phyloP scores from a whole-genome alignment of 345 rosid species.

The Balakata baccata region DNA sequence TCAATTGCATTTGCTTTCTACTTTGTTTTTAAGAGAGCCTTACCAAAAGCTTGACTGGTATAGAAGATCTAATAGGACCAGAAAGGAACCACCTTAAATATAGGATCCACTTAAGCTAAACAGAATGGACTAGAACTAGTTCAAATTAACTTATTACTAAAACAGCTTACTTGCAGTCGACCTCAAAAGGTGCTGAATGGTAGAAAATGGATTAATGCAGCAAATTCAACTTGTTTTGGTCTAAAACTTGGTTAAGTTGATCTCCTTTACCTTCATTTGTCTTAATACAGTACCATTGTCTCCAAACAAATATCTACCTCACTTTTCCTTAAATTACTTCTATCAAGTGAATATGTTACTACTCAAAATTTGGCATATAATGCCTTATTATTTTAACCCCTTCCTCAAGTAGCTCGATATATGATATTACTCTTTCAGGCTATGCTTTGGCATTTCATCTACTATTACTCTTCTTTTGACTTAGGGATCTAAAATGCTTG shows the following conservation, averaged over 20 bases:
- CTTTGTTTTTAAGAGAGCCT: background rate
- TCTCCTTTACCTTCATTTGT: too few relatives aligned
- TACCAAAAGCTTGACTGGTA: background rate
- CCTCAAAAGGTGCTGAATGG: background rate
- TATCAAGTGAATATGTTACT: background rate
- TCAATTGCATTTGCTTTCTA: background rate
- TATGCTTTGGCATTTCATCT: too few relatives aligned
- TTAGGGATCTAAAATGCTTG: too few relatives aligned
- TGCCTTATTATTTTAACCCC: background rate
- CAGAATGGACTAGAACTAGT: background rate
- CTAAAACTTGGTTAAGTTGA: background rate
- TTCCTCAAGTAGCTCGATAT: background rate
- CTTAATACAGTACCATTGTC: background rate
- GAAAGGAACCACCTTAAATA: constrained; percentile 1
- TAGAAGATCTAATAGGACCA: background rate
- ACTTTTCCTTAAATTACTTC: background rate
- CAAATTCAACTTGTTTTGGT: background rate
- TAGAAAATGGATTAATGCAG: background rate
- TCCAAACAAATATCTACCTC: background rate
- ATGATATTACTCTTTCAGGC: background rate
- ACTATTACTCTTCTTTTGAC: too few relatives aligned
- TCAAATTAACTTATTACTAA: background rate
- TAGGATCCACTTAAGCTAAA: background rate
- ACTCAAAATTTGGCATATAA: background rate
- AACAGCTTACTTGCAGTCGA: background rate